phyloP scores from a whole-genome alignment of 192 early-diverging fungal species.

The Rhizophagus sp. region DNA sequence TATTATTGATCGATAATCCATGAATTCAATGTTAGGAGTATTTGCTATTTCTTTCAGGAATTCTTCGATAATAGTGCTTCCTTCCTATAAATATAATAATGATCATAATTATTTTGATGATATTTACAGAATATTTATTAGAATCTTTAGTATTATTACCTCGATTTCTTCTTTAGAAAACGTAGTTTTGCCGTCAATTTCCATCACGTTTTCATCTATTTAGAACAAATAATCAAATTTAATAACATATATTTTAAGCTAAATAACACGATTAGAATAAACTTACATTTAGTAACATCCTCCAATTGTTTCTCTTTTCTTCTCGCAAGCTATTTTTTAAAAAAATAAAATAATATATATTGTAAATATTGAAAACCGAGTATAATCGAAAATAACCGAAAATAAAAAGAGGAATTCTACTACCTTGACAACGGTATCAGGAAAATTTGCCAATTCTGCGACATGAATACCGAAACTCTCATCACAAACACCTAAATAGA shows the following conservation, averaged over 20 bases:
- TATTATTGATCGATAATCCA: constrained; percentile 43
- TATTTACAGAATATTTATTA: constrained; percentile 11
- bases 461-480: constrained; percentile 99
- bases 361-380: neutral
- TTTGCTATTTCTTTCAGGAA: constrained; percentile 51
- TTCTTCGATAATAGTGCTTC: constrained; percentile 30
- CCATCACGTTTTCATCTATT: constrained; percentile 28
- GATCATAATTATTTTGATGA: neutral
- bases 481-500: constrained; percentile 73
- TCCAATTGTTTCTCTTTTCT: constrained; percentile 88
- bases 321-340: constrained; percentile 63
- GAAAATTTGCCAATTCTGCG: constrained; percentile 91
- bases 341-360: neutral
- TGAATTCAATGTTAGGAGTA: constrained; percentile 37
- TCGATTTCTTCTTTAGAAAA: constrained; percentile 50
- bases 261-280: neutral
- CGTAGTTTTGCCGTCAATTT: constrained; percentile 31
- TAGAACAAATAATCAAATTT: constrained; percentile 22
- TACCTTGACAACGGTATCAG: constrained; percentile 67
- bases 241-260: neutral
- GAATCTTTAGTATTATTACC: constrained; percentile 18
- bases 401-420: neutral
- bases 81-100: constrained; percentile 34
- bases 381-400: too few relatives aligned
- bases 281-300: constrained; percentile 55